Evolutionary conservation across 768 basidiomycete genomes (phyloP).

Genomic region (Clavulina sp.): DNA sequence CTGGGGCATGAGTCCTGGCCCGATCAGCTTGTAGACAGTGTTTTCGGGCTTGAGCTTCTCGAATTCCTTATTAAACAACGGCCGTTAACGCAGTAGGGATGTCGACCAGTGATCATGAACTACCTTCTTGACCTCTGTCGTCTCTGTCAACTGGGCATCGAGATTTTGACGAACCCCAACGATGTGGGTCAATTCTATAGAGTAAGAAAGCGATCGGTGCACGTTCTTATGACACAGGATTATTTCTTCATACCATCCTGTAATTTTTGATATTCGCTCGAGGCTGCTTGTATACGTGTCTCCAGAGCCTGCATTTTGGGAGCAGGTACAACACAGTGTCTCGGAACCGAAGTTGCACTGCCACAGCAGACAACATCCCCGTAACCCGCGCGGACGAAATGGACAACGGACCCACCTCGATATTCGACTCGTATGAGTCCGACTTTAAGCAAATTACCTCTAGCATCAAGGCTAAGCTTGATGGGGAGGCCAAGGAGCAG

Average conservation of each 20-base stretch:
- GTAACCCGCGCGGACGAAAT: constrained; percentile 26
- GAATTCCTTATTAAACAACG: constrained; percentile 53
- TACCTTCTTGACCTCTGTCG: constrained; percentile 76
- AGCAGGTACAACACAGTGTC: not conserved
- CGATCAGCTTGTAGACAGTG: constrained; percentile 76
- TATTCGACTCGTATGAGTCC: constrained; percentile 85
- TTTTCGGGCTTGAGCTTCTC: constrained; percentile 52
- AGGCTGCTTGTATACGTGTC: constrained; percentile 37
- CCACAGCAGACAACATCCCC: not conserved
- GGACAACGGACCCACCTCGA: constrained; percentile 67
- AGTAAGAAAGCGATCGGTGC: not conserved
- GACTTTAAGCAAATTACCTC: constrained; percentile 75
- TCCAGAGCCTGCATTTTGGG: constrained; percentile 4
- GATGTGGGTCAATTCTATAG: constrained; percentile 40
- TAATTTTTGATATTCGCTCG: constrained; percentile 63
- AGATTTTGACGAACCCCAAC: constrained; percentile 73
- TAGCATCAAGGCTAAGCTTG: constrained; percentile 61
- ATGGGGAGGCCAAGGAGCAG: constrained; percentile 45
- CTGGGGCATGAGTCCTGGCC: constrained; percentile 79
- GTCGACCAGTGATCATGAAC: constrained; percentile 2
- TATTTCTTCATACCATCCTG: constrained; percentile 27
- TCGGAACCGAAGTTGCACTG: not conserved
- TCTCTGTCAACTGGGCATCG: constrained; percentile 83
- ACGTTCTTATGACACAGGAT: not conserved
- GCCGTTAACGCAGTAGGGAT: not conserved